Percentiles rank a stretch among this genome's conserved stretches.
Evolutionary conservation across 1,284 basidiomycete species (phyloP).

Genomic region (Boletellus deceptivus): DNA sequence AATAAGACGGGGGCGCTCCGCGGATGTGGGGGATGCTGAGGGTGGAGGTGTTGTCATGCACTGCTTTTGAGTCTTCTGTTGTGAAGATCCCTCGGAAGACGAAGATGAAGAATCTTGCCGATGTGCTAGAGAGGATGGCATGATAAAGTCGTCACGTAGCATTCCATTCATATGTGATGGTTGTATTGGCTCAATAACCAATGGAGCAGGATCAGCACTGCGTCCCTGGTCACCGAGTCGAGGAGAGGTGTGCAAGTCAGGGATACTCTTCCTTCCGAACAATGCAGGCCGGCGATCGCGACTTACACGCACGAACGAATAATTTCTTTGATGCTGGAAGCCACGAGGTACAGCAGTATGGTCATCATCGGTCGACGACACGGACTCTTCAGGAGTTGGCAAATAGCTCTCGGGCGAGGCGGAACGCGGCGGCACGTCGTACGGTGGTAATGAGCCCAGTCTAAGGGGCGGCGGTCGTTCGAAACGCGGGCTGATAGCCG

Average conservation of each 20-base stretch:
- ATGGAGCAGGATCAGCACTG: slow-evolving; percentile 16
- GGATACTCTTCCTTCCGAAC: slow-evolving; percentile 79
- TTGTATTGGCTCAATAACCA: slow-evolving; percentile 6
- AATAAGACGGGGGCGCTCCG: slow-evolving; percentile 46
- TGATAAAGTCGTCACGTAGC: slow-evolving; percentile 39
- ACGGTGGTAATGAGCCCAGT: slow-evolving; percentile 45
- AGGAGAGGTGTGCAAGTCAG: slow-evolving; percentile 69
- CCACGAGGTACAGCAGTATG: slow-evolving; percentile 27
- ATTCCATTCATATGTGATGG: slow-evolving; percentile 20
- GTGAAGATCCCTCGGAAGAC: slow-evolving; percentile 28
- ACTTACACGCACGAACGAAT: slow-evolving; percentile 51
- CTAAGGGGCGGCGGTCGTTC: slow-evolving; percentile 53
- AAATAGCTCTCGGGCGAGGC: slow-evolving; percentile 55
- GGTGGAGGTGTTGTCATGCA: slow-evolving; percentile 39
- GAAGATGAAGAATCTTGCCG: slow-evolving; percentile 47
- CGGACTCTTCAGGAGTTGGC: slow-evolving; percentile 58
- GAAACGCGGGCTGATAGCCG: slow-evolving; percentile 20
- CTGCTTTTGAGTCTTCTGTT: slow-evolving; percentile 28
- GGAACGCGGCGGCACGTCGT: slow-evolving; percentile 46
- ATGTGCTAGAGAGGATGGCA: slow-evolving; percentile 41
- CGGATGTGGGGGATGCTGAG: slow-evolving; percentile 44
- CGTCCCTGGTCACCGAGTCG: slow-evolving; percentile 39
- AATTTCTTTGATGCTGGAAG: slow-evolving; percentile 53
- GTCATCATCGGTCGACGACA: slow-evolving; percentile 40
- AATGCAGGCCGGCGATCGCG: slow-evolving; percentile 41